Base-by-base conservation (phyloP, 495 filamentous ascomycete species). In the Hypoxylon cercidicola region DNA sequence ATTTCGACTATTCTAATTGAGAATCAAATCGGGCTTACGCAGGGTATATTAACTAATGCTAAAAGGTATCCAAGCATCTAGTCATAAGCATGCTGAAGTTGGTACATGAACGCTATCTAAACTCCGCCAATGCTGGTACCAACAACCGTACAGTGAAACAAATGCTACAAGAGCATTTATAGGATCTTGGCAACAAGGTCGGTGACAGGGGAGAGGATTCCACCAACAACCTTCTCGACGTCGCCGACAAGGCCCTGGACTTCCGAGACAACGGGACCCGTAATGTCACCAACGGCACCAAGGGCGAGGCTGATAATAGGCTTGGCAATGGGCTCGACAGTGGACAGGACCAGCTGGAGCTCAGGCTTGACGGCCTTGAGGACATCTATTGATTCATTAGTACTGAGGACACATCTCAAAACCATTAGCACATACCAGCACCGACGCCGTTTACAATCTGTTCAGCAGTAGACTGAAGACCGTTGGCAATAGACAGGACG, bases 1-100 rank as follows among this genome's bases (percentile, higher is more conserved):
- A n/a, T n/a, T n/a, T n/a, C n/a, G n/a, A n/a, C n/a, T n/a, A n/a
- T n/a, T n/a, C n/a, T n/a, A n/a, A n/a, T n/a, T n/a, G n/a, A n/a
- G n/a, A n/a, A n/a, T n/a, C n/a, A n/a, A n/a, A n/a, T n/a, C n/a
- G n/a, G n/a, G n/a, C n/a, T n/a, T n/a, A n/a, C n/a, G n/a, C 56
- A 32, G 8, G 57, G 34, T 50, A 41, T 50, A 67, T 60, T 60
- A 57, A 60, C 41, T 61, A 62, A 64, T 64, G 66, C 60, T 55
- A 61, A 55, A 30, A 44, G 60, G 57, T 60, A 64, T 65, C 66
- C 61, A 62, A 69, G 66, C 66, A 69, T 69, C 61, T 54, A 64
- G 40, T 69, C 60, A 69, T 65, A 47, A 69, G 61, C 66, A 65
- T 65, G 61, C 61, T 65, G 19, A 56, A 30, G 40, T 57, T 28